Evolutionary conservation across 345 rosid species (phyloP), one percentile per base, ranked within the genome.

Genomic region (Isatis tinctoria): DNA sequence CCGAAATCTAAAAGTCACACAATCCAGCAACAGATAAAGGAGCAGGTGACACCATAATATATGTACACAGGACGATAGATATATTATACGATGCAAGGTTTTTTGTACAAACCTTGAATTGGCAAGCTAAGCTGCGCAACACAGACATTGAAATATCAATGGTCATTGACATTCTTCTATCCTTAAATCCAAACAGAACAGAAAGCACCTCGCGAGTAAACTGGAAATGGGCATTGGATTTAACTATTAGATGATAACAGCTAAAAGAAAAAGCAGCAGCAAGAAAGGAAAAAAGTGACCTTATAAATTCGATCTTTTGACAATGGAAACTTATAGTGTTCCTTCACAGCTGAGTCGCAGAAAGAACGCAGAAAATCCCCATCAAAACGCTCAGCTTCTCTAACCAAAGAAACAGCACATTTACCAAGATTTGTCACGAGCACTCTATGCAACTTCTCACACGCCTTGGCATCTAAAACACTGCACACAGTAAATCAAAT

Each of bases 181-280:
- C 88, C 53, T 82, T 76, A n/a, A 61, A 39, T 17, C 77, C 80
- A 45, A 88, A 82, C 63, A 90, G 69, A 57, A 81, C 79, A 56
- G 90, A 88, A 81, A 89, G 85, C 53, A 88, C 57, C 78, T 82
- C 80, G 53, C 84, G 84, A 67, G 86, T 83, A 84, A 92, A 88
- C 97, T 95, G 85, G 73, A 80, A 49, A 77, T 0, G 51, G 12
- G 49, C 22, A 61, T 22, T 30, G 35, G 48, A 53, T 39, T 37
- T 11, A 17, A 64, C 5, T 12, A 45, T 30, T 49, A 67, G 52
- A 73, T 6, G 1, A 67, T 26, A 78, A 37, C 49, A 56, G 36
- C 26, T 10, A 32, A 26, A 65, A 48, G 53, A 58, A 48, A 48
- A 24, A 41, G 35, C 3, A 62, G 45, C 14, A 58, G 24, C 62